Conservation (phyloP, 257 asterid genomes). For the Scutellaria barbata region DNA sequence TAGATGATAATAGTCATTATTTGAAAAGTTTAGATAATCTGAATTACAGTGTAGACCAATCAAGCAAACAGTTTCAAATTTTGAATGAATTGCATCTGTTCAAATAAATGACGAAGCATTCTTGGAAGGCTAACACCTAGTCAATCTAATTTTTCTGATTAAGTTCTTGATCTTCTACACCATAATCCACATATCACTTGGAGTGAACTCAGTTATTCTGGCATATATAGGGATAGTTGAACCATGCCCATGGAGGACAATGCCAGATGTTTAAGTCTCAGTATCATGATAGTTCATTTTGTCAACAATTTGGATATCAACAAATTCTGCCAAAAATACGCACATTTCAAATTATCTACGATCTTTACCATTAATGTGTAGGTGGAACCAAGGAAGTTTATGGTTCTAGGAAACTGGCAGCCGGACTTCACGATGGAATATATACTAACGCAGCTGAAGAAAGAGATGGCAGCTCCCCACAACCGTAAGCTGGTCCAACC, state of each 20-base stretch:
- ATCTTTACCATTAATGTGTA: constrained; percentile 25
- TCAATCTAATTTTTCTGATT: too few relatives aligned
- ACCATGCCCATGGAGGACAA: too few relatives aligned
- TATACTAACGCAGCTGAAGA: constrained; percentile 44
- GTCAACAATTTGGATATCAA: not conserved
- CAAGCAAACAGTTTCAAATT: not conserved
- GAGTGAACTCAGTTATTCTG: too few relatives aligned
- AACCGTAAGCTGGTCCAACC: constrained; percentile 61
- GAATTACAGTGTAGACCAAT: not conserved
- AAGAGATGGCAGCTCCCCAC: constrained; percentile 48
- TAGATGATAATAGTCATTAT: not conserved
- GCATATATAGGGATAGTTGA: too few relatives aligned
- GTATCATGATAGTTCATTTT: too few relatives aligned
- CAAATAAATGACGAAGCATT: too few relatives aligned
- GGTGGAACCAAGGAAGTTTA: constrained; percentile 85
- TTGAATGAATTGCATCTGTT: too few relatives aligned
- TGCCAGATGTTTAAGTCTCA: too few relatives aligned
- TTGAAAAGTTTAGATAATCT: not conserved
- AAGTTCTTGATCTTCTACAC: too few relatives aligned
- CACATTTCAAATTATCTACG: not conserved
- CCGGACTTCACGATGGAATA: constrained; percentile 68
- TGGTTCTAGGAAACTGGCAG: constrained; percentile 74
- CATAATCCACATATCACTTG: too few relatives aligned
- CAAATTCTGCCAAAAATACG: not conserved
- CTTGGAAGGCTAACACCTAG: too few relatives aligned